Evolutionary conservation across 306 rosid genomes (phyloP), one percentile per base, ranked within the genome.

Genomic region (Sechiopsis laciniata): DNA sequence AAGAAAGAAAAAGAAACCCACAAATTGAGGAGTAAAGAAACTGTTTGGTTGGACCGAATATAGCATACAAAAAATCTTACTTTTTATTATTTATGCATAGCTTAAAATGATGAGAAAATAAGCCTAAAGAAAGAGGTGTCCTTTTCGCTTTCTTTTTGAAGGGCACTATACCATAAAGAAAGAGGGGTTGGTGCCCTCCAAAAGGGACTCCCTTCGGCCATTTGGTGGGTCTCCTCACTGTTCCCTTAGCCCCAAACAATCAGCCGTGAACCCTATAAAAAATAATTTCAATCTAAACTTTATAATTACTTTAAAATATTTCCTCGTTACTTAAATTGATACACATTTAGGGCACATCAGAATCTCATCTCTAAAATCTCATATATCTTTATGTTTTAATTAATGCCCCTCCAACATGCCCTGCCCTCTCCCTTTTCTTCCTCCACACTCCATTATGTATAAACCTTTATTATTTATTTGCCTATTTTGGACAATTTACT

Each of bases 201-300:
- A 76, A 76, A 50, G 29, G 79, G 46, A 40, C 46, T 40, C 72
- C 42, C 56, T 59, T 68, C 80, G 74, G 82, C 13, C 20, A 81
- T 87, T 84, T 80, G 84, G 79, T 80, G 83, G 78, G 86, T 8
- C 84, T 76, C 82, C 84, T 77, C 40, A 90, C 85, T 87, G 97
- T 92, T 90, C 95, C 97, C 97, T 90, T 85, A 94, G 78, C 85
- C 82, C 86, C 95, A 88, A 87, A 92, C 97, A 90, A 79, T 48
- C 81, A 77, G 76, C 85, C 84, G 82, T 84, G 88, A 88, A 68
- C 78, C 78, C 73, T 72, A 74, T 81, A 67, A 40, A 70, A 26
- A 26, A 74, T 35, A 45, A 40, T 54, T 32, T 63, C 48, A 55
- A 51, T 55, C 40, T 17, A 0, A 19, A 1, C 6, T 20, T 48